phyloP scores from a whole-genome alignment of 2,329 filamentous ascomycete genomes.

The Falciphora oryzae region DNA sequence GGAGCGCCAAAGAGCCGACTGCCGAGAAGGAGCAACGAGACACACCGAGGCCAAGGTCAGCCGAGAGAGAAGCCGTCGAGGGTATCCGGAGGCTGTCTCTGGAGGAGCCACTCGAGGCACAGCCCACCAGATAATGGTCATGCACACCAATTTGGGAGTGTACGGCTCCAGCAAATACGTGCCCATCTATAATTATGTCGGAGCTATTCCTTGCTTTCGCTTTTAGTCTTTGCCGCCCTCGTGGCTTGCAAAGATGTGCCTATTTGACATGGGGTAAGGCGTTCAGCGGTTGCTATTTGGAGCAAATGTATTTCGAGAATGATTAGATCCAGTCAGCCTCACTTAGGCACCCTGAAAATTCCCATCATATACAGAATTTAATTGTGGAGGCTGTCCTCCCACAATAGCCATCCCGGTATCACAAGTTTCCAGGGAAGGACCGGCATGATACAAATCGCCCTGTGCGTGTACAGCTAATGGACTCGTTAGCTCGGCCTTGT shows the following conservation, averaged over 20 bases:
- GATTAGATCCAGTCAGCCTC: neutral
- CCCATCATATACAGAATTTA: neutral
- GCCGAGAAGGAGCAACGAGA: slow-evolving; percentile 17
- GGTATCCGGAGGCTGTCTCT: slow-evolving; percentile 30
- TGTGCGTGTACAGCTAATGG: neutral
- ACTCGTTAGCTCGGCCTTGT: slow-evolving; percentile 1
- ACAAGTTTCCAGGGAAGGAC: neutral
- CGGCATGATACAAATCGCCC: neutral
- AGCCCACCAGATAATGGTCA: slow-evolving; percentile 14
- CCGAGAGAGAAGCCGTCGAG: slow-evolving; percentile 12
- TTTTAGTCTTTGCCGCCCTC: neutral
- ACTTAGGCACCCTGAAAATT: neutral
- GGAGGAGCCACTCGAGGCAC: slow-evolving; percentile 22
- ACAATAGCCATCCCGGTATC: neutral
- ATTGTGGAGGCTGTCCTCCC: neutral
- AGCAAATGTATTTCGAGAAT: neutral
- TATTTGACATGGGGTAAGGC: neutral
- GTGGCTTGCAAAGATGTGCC: neutral
- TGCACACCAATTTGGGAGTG: neutral
- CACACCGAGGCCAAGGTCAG: neutral
- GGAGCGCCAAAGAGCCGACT: slow-evolving; percentile 28
- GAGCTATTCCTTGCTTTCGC: no score
- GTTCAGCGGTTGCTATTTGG: neutral
- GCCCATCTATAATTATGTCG: neutral
- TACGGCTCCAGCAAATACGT: neutral